Base-by-base conservation (phyloP, 2,329 filamentous ascomycete genomes). In the Microsporum ferrugineum region DNA sequence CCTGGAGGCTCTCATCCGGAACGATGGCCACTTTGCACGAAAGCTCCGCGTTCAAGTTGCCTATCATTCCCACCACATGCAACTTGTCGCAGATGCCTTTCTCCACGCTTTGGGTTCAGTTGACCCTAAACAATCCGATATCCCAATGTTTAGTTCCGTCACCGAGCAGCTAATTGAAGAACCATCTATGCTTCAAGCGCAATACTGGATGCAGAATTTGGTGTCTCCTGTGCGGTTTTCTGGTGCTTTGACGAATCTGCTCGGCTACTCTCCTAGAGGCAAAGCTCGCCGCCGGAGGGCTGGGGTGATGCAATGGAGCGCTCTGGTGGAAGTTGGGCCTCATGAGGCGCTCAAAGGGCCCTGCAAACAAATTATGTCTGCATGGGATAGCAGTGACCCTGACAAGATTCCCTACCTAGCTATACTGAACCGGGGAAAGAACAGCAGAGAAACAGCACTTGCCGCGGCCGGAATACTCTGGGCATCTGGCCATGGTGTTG, bases 121-220 rank as follows among this genome's bases (percentile, higher is more conserved):
- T 23, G 17, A 23, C 17, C 17, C 17, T 23, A 23, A 23, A 23
- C 57, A 17, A 23, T 23, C 17, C n/a, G 36, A 36, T 58, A 12
- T 2, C 23, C 23, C 36, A 62, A n/a, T 66, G 4, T 67, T 65
- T 0, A 63, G 65, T 2, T 63, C 66, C 1, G 64, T 69, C 17
- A 63, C 63, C 7, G 66, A 65, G 31, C 12, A 62, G 6, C 14
- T 65, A 6, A 12, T 47, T 12, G 3, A 39, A 2, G 41, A 60
- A 7, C 27, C 51, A 1, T 27, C 66, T 14, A 23, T 23, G 17
- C 51, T 41, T 29, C 31, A 27, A 1, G 38, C 64, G 7, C 23
- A 60, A 3, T 71, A 73, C 53, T 73, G 71, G 71, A 64, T 62
- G 1, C 47, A 66, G 0, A 73, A 72, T 58, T 39, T 73, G 59